Evolutionary conservation across 192 early-diverging fungal species (phyloP).

Genomic region (Chytriomyces sp.): DNA sequence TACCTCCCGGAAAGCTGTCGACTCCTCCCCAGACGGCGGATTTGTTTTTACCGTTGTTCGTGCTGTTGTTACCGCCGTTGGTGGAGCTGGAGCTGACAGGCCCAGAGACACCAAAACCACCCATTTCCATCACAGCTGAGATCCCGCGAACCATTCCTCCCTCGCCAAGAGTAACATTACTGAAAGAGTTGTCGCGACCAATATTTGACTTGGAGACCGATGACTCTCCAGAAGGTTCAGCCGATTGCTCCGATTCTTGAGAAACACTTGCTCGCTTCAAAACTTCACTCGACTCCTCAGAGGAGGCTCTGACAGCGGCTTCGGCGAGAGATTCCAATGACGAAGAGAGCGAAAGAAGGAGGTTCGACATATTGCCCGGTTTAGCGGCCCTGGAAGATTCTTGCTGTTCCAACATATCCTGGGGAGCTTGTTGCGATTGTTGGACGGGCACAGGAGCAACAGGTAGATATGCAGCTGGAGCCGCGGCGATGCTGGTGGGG

Average conservation of each 20-base stretch:
- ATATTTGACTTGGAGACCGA: neutral
- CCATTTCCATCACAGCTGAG: constrained; percentile 21
- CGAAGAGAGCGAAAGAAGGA: neutral
- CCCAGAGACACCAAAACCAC: constrained; percentile 15
- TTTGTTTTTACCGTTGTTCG: neutral
- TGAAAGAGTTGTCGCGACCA: constrained; percentile 1
- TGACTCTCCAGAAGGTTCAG: neutral
- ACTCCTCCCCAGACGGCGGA: constrained; percentile 19
- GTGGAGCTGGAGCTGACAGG: neutral
- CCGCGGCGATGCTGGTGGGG: neutral
- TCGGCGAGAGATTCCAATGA: constrained; percentile 21
- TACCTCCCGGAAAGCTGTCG: constrained; percentile 1
- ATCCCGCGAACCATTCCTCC: constrained; percentile 20
- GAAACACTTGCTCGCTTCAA: neutral
- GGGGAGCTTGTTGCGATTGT: neutral
- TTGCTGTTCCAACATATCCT: neutral
- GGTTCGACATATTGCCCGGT: neutral
- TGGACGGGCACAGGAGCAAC: neutral
- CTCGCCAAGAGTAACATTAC: constrained; percentile 13
- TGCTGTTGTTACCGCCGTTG: neutral
- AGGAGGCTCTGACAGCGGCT: constrained; percentile 18
- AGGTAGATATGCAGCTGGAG: neutral
- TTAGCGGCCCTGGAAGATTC: neutral
- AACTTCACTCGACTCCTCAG: neutral
- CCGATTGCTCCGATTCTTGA: neutral